phyloP scores from a whole-genome alignment of 1,284 basidiomycete species.

The Stygiomarasmius scandens region DNA sequence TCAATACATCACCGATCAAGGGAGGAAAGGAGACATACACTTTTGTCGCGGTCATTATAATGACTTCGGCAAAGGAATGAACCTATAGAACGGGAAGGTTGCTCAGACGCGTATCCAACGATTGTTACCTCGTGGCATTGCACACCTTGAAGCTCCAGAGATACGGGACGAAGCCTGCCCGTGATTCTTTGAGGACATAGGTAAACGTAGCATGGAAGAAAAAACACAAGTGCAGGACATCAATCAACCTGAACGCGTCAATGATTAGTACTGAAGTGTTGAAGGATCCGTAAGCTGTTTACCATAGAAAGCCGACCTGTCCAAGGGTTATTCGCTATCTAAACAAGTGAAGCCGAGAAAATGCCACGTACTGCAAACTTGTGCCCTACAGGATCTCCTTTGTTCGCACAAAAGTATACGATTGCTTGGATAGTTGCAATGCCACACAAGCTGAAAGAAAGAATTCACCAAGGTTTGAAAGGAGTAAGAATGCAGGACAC shows the following conservation, averaged over 20 bases:
- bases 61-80: conserved; percentile 13
- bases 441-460: conserved; percentile 10
- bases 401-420: conserved; percentile 8
- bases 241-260: conserved; percentile 3
- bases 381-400: conserved; percentile 2
- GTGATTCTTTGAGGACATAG: conserved; percentile 7
- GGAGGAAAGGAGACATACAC: background rate
- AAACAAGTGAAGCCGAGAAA: background rate
- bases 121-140: too few species aligned
- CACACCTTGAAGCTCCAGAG: conserved; percentile 18
- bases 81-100: conserved; percentile 1
- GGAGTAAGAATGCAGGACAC: background rate
- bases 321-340: background rate
- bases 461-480: background rate
- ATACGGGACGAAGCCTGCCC: background rate
- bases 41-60: conserved; percentile 14
- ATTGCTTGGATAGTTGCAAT: conserved; percentile 7
- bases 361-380: conserved; percentile 1
- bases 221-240: conserved; percentile 11
- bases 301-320: conserved; percentile 11
- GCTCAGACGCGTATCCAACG: too few species aligned
- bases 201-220: conserved; percentile 12
- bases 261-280: background rate
- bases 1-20: background rate
- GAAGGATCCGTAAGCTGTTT: too few species aligned